A percentile compares a stretch with the other conserved stretches of the same genome.
phyloP scores from a whole-genome alignment of 768 basidiomycete species.

The Rhizopogon vesiculosus region DNA sequence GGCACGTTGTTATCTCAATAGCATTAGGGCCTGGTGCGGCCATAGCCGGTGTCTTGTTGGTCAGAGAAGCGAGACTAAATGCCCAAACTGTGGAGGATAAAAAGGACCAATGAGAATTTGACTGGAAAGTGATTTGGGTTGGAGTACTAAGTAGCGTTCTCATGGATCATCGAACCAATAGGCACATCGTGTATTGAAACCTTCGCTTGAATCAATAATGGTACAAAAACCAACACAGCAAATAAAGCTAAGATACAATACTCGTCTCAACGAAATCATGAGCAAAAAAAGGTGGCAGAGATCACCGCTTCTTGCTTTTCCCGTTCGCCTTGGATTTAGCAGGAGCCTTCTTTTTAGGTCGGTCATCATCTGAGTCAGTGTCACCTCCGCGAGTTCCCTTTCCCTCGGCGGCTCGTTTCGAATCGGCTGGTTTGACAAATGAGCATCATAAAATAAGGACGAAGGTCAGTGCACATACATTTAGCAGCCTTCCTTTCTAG shows the following conservation, averaged over 20 bases:
- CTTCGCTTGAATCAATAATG: slow-evolving; percentile 1
- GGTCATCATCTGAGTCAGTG: slow-evolving; percentile 48
- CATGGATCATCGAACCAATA: not conserved
- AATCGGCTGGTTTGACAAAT: slow-evolving; percentile 35
- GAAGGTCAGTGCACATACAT: slow-evolving; percentile 39
- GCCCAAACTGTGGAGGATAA: not conserved
- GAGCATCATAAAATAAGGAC: not conserved
- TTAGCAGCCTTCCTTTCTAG: slow-evolving; percentile 88
- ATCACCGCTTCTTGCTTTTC: slow-evolving; percentile 33
- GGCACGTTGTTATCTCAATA: slow-evolving; percentile 39
- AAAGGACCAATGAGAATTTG: not conserved
- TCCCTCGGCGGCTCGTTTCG: slow-evolving; percentile 38
- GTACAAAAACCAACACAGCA: slow-evolving; percentile 3
- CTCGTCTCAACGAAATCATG: slow-evolving; percentile 2
- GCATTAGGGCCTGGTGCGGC: slow-evolving; percentile 50
- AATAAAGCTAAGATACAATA: slow-evolving; percentile 5
- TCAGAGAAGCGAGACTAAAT: slow-evolving; percentile 39
- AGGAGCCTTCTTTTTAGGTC: slow-evolving; percentile 35
- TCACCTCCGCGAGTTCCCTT: slow-evolving; percentile 40
- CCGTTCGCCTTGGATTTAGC: slow-evolving; percentile 34
- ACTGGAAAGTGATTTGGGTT: not conserved
- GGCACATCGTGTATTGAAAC: not conserved
- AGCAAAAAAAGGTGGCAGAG: not conserved
- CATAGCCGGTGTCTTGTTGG: slow-evolving; percentile 40
- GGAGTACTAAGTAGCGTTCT: not conserved